These are phyloP conservation scores for Prunus davidiana DNA, from an alignment of 306 rosid species.

Conservation along the genomic window DNA sequence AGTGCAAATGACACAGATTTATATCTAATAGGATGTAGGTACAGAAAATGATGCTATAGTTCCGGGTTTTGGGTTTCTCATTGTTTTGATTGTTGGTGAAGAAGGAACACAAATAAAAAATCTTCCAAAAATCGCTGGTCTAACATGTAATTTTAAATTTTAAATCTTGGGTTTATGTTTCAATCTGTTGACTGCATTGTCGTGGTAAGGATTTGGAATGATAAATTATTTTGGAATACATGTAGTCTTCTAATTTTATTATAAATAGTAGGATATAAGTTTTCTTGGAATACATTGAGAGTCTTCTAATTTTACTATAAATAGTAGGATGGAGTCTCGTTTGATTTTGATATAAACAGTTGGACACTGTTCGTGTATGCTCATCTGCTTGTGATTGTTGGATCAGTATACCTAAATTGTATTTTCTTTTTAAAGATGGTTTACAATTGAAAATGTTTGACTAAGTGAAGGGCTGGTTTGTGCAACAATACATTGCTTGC, in stretches of 20 bases:
- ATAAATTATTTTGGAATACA: background rate
- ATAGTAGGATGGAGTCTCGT: background rate
- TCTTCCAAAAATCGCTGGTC: background rate
- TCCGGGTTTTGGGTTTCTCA: background rate
- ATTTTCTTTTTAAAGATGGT: background rate
- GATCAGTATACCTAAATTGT: background rate
- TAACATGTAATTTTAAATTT: too few relatives aligned
- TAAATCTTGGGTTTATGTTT: background rate
- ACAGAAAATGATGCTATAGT: too few relatives aligned
- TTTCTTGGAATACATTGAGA: background rate
- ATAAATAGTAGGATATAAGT: too few relatives aligned
- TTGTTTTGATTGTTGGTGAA: background rate
- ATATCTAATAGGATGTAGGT: background rate
- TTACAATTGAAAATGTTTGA: background rate
- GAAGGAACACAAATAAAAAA: background rate
- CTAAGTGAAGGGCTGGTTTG: background rate
- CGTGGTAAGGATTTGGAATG: background rate
- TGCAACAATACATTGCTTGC: background rate
- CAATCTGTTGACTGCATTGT: background rate
- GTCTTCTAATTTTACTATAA: background rate
- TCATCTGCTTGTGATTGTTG: background rate
- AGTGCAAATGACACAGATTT: background rate
- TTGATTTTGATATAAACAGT: background rate
- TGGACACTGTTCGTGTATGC: background rate
- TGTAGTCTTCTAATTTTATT: background rate